A percentile compares a stretch with the other conserved stretches of the same genome.
phyloP scores from a whole-genome alignment of 2,329 filamentous ascomycete species.

The Mollisiaceae sp. region DNA sequence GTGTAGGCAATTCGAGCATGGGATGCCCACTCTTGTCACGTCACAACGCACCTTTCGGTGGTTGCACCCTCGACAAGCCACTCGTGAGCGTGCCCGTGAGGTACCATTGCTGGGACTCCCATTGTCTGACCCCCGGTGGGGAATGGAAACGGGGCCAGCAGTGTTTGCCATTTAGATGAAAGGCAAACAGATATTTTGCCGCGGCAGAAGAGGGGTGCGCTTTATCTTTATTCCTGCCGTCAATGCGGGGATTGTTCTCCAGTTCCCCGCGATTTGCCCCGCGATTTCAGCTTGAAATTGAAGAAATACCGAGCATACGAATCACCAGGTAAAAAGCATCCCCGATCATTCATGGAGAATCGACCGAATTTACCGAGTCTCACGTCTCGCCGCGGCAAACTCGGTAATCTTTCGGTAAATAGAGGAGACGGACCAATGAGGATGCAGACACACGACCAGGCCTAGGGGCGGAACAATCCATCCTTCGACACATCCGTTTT shows the following conservation, averaged over 20 bases:
- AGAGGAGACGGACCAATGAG: neutral
- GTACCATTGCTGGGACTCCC: constrained; percentile 8
- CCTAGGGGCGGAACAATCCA: neutral
- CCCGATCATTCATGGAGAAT: neutral
- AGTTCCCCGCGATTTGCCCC: neutral
- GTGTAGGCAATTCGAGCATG: constrained; percentile 26
- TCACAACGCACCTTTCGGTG: constrained; percentile 26
- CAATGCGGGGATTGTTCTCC: neutral
- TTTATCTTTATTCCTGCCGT: neutral
- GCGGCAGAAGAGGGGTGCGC: neutral
- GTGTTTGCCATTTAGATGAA: constrained; percentile 16
- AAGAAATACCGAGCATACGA: neutral
- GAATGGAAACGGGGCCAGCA: neutral
- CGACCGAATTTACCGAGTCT: neutral
- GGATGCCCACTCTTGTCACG: constrained; percentile 24
- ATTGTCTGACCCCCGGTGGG: neutral
- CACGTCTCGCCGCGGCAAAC: neutral
- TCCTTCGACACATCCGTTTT: neutral
- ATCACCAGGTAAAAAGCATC: neutral
- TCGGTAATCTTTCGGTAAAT: constrained; percentile 4
- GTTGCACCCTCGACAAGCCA: constrained; percentile 25
- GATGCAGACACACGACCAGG: neutral
- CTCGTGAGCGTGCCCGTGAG: constrained; percentile 20
- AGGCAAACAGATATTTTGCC: constrained; percentile 14
- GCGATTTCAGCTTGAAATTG: neutral